These are phyloP conservation scores for Castanospermum australe DNA, from an alignment of 306 rosid species.

Conservation along the genomic window DNA sequence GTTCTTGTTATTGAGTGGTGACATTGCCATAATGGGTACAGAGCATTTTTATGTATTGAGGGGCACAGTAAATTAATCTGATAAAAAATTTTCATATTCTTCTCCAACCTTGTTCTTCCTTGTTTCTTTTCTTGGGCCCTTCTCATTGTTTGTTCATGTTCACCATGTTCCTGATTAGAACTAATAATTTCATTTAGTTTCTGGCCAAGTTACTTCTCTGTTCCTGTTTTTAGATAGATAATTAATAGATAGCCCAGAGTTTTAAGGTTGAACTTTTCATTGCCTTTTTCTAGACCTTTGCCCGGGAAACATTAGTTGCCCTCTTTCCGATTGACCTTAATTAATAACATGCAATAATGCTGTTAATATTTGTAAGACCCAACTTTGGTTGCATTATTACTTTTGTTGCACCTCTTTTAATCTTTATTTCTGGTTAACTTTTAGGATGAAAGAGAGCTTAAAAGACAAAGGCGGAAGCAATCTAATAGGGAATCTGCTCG, in stretches of 20 bases:
- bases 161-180: background rate
- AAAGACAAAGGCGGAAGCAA: conserved; percentile 94
- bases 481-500: conserved; percentile 99
- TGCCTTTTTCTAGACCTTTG: background rate
- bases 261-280: background rate
- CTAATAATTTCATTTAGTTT: background rate
- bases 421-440: conserved; percentile 7
- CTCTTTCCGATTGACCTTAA: background rate
- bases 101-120: background rate
- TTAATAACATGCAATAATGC: background rate
- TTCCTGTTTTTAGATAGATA: background rate
- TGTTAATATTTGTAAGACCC: conserved; percentile 2
- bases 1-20: background rate
- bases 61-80: background rate
- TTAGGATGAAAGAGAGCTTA: conserved; percentile 96
- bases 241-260: background rate
- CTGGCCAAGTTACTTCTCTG: background rate
- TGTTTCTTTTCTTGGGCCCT: background rate
- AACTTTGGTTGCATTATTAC: background rate
- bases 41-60: background rate
- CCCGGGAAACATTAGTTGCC: background rate
- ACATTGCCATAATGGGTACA: background rate
- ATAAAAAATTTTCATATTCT: background rate
- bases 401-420: conserved; percentile 13
- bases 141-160: background rate